phyloP scores from a whole-genome alignment of 139 green algal genomes.

The Chlamydomonas sp. region DNA sequence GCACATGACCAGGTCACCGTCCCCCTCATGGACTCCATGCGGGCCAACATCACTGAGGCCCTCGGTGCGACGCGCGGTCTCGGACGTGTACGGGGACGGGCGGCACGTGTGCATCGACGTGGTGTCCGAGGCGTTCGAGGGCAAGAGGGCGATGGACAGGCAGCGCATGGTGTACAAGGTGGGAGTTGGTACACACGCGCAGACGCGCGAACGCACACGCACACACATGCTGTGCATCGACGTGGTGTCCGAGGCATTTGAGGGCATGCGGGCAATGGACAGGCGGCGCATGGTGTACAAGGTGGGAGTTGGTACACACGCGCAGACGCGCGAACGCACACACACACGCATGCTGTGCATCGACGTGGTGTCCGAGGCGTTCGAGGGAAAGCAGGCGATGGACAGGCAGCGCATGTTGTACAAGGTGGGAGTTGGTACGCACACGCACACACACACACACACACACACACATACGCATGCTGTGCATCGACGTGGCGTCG shows the following conservation, averaged over 20 bases:
- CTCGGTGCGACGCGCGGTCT: slow-evolving; percentile 33
- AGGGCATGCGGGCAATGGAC: slow-evolving; percentile 63
- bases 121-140: slow-evolving; percentile 62
- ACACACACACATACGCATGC: too few species aligned
- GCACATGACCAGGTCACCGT: slow-evolving; percentile 44
- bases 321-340: too few species aligned
- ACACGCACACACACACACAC: too few species aligned
- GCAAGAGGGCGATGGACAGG: slow-evolving; percentile 59
- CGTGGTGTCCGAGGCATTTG: slow-evolving; percentile 63
- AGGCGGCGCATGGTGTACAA: slow-evolving; percentile 84
- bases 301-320: too few species aligned
- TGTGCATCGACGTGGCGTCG: slow-evolving; percentile 69
- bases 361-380: slow-evolving; percentile 54
- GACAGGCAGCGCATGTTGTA: slow-evolving; percentile 77
- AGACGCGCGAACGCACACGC: too few species aligned
- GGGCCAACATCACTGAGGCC: slow-evolving; percentile 40
- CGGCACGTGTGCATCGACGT: slow-evolving; percentile 76
- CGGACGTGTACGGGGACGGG: slow-evolving; percentile 70
- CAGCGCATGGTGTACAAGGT: slow-evolving; percentile 87
- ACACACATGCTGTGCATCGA: slow-evolving; percentile 75
- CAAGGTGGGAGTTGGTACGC: too few species aligned
- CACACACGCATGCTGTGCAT: too few species aligned
- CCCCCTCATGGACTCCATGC: slow-evolving; percentile 49
- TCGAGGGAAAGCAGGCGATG: slow-evolving; percentile 70
- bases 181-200: too few species aligned